Evolutionary conservation across 2,329 filamentous ascomycete genomes (phyloP).

Genomic region (Trichoderma simmonsii): DNA sequence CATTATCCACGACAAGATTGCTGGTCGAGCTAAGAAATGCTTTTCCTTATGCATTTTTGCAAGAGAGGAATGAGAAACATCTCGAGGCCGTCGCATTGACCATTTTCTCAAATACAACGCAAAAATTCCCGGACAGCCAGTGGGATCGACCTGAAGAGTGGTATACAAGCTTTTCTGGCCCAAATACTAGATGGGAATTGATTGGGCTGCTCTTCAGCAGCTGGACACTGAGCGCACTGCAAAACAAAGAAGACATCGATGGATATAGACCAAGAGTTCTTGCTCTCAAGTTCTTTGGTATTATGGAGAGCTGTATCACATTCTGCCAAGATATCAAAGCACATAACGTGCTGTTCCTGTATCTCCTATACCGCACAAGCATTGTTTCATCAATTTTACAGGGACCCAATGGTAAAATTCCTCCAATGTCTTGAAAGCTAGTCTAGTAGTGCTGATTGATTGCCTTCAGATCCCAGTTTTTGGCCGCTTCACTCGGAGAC

Average conservation of each 20-base stretch:
- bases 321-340: background rate
- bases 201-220: conserved; percentile 7
- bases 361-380: background rate
- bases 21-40: background rate
- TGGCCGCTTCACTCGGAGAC: background rate
- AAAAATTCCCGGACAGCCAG: background rate
- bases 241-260: background rate
- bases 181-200: background rate
- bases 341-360: background rate
- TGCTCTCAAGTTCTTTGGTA: background rate
- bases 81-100: background rate
- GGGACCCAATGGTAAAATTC: background rate
- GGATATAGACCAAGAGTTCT: background rate
- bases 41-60: background rate
- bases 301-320: background rate
- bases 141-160: background rate
- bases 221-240: background rate
- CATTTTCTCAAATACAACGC: background rate
- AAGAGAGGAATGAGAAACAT: background rate
- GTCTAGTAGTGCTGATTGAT: background rate
- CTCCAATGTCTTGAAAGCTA: background rate
- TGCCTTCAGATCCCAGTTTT: background rate
- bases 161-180: background rate
- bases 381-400: conserved; percentile 1
- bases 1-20: background rate